These are phyloP conservation scores for Acer yangbiense DNA, from an alignment of 345 rosid genomes.

Conservation along the genomic window DNA sequence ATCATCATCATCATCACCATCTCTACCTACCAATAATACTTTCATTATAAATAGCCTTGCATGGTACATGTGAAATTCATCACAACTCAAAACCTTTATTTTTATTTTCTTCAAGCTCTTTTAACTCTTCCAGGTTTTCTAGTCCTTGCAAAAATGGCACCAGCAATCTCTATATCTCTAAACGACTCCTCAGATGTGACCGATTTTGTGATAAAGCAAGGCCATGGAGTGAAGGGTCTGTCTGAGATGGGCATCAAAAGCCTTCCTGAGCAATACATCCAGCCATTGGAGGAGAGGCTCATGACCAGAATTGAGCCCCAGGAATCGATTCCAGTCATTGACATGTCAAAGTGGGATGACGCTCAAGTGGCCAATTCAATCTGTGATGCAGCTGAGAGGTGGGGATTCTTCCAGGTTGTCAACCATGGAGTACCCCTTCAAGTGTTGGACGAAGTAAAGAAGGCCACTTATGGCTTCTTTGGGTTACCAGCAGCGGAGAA, in stretches of 20 bases:
- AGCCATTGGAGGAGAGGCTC: slow-evolving; percentile 43
- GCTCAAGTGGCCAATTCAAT: slow-evolving; percentile 33
- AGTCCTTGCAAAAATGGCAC: slow-evolving; percentile 30
- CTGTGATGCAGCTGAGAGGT: slow-evolving; percentile 49
- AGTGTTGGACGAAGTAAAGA: slow-evolving; percentile 37
- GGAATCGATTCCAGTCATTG: slow-evolving; percentile 43
- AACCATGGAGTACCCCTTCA: slow-evolving; percentile 50
- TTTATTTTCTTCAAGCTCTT: background rate
- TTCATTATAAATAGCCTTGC: no score
- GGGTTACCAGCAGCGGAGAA: slow-evolving; percentile 42
- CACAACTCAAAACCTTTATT: no score
- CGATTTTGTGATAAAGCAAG: slow-evolving; percentile 48
- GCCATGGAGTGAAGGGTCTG: slow-evolving; percentile 55
- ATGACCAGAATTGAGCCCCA: slow-evolving; percentile 33
- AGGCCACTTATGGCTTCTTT: slow-evolving; percentile 45
- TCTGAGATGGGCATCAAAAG: slow-evolving; percentile 44
- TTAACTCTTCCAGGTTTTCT: no score
- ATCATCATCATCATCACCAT: no score
- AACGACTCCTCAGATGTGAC: slow-evolving; percentile 30
- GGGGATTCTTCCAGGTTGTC: slow-evolving; percentile 55
- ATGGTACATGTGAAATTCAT: no score
- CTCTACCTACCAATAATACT: no score
- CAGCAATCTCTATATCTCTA: slow-evolving; percentile 28
- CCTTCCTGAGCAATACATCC: slow-evolving; percentile 47
- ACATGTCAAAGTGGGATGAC: slow-evolving; percentile 43